Evolutionary conservation across 257 asterid species (phyloP).

Genomic region (Solanum virginianum): DNA sequence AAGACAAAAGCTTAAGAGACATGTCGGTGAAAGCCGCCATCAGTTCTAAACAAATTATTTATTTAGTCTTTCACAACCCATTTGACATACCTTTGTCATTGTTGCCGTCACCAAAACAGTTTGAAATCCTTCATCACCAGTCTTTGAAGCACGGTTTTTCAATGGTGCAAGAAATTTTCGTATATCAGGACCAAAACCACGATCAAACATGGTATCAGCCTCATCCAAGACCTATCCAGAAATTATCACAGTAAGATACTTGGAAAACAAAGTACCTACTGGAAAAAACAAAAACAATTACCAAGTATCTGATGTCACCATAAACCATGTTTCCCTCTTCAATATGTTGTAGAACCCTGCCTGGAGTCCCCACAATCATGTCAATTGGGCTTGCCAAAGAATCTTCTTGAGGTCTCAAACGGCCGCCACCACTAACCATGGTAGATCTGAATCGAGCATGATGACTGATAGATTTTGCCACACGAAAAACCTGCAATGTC

Average conservation of each 20-base stretch:
- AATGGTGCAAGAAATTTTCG: slow-evolving; percentile 82
- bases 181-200: slow-evolving; percentile 94
- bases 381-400: slow-evolving; percentile 78
- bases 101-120: slow-evolving; percentile 94
- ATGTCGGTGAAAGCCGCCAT: not conserved
- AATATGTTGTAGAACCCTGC: slow-evolving; percentile 93
- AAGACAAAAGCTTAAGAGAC: not conserved
- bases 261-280: not conserved
- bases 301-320: slow-evolving; percentile 93
- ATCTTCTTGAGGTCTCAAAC: slow-evolving; percentile 92
- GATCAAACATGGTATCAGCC: slow-evolving; percentile 99
- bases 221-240: slow-evolving; percentile 87
- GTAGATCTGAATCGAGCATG: slow-evolving; percentile 91
- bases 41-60: not conserved
- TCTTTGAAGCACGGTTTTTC: slow-evolving; percentile 64
- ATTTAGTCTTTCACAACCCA: not conserved
- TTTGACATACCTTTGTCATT: slow-evolving; percentile 68
- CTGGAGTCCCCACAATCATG: slow-evolving; percentile 98
- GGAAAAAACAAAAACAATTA: slow-evolving; percentile 8
- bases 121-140: slow-evolving; percentile 68
- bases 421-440: slow-evolving; percentile 98
- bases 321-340: slow-evolving; percentile 92
- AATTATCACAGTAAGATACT: slow-evolving; percentile 5
- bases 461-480: slow-evolving; percentile 77
- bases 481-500: slow-evolving; percentile 62